A percentile compares a stretch with the other conserved stretches of the same genome.
These are phyloP conservation scores for Rutstroemia sp. DNA, from an alignment of 2,329 filamentous ascomycete genomes.

Conservation along the genomic window DNA sequence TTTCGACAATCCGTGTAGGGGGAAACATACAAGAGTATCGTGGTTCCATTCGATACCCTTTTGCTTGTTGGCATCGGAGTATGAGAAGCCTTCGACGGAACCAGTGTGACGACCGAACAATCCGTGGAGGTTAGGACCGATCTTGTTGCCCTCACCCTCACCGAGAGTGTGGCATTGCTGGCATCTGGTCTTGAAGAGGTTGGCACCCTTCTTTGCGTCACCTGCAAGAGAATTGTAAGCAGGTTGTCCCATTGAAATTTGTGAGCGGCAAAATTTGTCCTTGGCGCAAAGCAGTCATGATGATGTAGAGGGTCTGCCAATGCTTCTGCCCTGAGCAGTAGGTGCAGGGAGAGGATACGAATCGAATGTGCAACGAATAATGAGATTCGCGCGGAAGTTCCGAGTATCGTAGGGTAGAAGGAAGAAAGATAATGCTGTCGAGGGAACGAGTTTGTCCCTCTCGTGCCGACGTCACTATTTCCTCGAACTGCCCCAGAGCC, in stretches of 20 bases:
- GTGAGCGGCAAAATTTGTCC: background rate
- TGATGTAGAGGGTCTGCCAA: background rate
- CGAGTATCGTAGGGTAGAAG: background rate
- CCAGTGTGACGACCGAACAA: constrained; percentile 96
- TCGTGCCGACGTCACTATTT: background rate
- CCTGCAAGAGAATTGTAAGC: constrained; percentile 42
- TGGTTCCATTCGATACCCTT: constrained; percentile 89
- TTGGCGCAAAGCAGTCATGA: background rate
- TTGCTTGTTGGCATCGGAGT: constrained; percentile 99
- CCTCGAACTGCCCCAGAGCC: background rate
- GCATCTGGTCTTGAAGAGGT: constrained; percentile 98
- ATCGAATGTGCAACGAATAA: too few relatives aligned
- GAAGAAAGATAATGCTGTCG: background rate
- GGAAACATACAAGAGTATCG: constrained; percentile 62
- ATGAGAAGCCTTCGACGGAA: constrained; percentile 84
- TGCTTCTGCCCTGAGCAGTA: background rate
- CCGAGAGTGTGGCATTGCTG: constrained; percentile 98
- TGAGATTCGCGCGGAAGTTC: background rate
- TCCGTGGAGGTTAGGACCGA: constrained; percentile 93
- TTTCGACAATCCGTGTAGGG: background rate
- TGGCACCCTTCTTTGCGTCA: constrained; percentile 93
- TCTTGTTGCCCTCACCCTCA: constrained; percentile 88
- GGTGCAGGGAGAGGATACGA: background rate
- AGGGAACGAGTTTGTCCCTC: background rate
- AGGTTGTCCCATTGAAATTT: background rate